phyloP scores from a whole-genome alignment of 2,329 filamentous ascomycete species.

The Sporothrix pseudoabietina region DNA sequence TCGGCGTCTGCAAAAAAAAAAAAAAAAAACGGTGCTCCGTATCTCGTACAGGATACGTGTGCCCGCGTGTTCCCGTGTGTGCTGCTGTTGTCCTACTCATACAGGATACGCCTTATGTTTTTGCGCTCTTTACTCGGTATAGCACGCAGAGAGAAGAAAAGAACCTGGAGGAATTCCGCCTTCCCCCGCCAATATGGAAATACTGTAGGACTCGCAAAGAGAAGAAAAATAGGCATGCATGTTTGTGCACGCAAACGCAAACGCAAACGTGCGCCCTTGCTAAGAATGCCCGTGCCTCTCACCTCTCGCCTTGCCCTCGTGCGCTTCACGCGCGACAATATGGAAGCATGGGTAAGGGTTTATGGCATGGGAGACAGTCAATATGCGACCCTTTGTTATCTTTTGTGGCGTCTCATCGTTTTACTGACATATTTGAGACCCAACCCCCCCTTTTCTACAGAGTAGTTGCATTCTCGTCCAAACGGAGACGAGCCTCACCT shows the following conservation, averaged over 20 bases:
- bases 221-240: conserved; percentile 3
- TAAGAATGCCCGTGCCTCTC: neutral
- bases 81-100: no score
- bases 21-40: neutral
- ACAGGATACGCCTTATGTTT: neutral
- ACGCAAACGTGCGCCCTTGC: neutral
- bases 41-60: neutral
- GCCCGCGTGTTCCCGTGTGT: no score
- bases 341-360: neutral
- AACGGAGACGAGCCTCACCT: neutral
- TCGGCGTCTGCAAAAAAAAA: neutral
- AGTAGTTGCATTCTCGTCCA: neutral
- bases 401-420: neutral
- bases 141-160: neutral
- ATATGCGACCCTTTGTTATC: neutral
- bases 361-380: neutral
- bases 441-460: neutral
- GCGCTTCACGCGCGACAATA: neutral
- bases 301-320: neutral
- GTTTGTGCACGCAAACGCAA: neutral
- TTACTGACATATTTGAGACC: neutral
- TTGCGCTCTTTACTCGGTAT: neutral
- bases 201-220: neutral
- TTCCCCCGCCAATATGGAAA: neutral
- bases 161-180: neutral